Base-by-base conservation (phyloP, 768 basidiomycete species). In the Kwoniella newhampshirensis region DNA sequence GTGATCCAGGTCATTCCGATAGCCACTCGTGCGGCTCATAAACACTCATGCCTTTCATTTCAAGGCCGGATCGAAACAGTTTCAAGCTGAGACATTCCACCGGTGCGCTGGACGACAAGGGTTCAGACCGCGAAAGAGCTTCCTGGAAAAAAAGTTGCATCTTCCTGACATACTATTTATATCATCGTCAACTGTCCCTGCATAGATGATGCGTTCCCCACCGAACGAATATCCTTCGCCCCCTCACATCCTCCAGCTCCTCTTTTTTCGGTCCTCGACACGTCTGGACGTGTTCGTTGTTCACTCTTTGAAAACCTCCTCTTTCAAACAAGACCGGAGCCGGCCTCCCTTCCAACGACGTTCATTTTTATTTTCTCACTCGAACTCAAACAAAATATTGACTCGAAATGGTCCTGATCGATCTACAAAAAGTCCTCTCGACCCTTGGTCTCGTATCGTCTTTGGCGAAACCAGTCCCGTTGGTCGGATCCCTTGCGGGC, bases 391-490 rank as follows among this genome's bases (percentile, higher is more conserved):
- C 18, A 40, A 46, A 6, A 30, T 9, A 47, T 9, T 12, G 36
- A 27, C 26, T 23, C 39, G 58, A 51, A 26, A 68, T 68, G 67
- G 61, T 63, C 4, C 57, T 67, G 23, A 60, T 68, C 54, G 61
- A 68, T 47, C 51, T 68, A 2, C 60, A 62, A 52, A 63, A 60
- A 46, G 64, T 68, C 35, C 32, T 64, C 9, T 44, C 52, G 11
- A 51, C 62, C 2, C 52, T 68, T 25, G 67, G 67, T 25, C 41
- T 68, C 15, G 63, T 68, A 9, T 62, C 63, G 1, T 68, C 67
- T 37, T 57, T 68, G 41, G 51, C 48, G 35, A 64, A 64, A 42
- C 63, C 66, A 1, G 37, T 64, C 1, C 63, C 66, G 13, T 20
- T 66, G 9, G 54, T 66, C 13, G 64, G 64, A 3, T 23, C 28